A percentile compares a stretch with the other conserved stretches of the same genome.
These are phyloP conservation scores for Hortiboletus campestris DNA, from an alignment of 768 basidiomycete species.

Conservation along the genomic window DNA sequence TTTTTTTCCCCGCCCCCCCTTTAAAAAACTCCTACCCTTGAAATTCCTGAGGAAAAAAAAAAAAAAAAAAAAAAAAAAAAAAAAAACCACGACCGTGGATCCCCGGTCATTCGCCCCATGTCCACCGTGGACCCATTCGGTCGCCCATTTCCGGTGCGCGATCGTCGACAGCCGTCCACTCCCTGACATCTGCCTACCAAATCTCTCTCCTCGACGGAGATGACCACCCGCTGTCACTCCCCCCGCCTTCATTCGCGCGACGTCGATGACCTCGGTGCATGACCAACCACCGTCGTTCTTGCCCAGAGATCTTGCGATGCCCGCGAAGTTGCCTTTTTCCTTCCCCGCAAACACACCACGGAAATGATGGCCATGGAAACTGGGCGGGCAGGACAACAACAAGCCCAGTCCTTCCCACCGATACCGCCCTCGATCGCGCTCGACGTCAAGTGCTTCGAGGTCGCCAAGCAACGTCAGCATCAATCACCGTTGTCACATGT, in stretches of 20 bases:
- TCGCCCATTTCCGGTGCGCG: neutral
- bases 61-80: too few relatives aligned
- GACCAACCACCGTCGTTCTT: constrained; percentile 7
- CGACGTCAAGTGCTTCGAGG: constrained; percentile 9
- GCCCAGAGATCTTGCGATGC: neutral
- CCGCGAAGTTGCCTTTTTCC: neutral
- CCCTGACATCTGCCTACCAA: too few relatives aligned
- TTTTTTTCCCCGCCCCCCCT: too few relatives aligned
- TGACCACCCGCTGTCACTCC: neutral
- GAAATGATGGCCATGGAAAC: constrained; percentile 14
- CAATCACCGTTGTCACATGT: constrained; percentile 3
- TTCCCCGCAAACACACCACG: neutral
- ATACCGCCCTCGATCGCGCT: constrained; percentile 20
- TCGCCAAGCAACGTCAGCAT: constrained; percentile 18
- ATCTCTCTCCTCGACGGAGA: neutral
- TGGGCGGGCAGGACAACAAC: neutral
- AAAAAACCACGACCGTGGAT: too few relatives aligned
- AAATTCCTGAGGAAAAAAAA: too few relatives aligned
- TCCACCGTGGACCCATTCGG: neutral
- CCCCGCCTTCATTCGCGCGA: neutral
- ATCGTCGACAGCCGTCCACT: neutral
- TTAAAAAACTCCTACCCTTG: too few relatives aligned
- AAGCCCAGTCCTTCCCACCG: neutral
- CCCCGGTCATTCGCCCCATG: neutral
- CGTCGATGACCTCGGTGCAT: constrained; percentile 10